Percentiles rank a stretch among this genome's conserved stretches.
These are phyloP conservation scores for Tricholoma furcatifolium DNA, from an alignment of 768 basidiomycete genomes.

Conservation along the genomic window DNA sequence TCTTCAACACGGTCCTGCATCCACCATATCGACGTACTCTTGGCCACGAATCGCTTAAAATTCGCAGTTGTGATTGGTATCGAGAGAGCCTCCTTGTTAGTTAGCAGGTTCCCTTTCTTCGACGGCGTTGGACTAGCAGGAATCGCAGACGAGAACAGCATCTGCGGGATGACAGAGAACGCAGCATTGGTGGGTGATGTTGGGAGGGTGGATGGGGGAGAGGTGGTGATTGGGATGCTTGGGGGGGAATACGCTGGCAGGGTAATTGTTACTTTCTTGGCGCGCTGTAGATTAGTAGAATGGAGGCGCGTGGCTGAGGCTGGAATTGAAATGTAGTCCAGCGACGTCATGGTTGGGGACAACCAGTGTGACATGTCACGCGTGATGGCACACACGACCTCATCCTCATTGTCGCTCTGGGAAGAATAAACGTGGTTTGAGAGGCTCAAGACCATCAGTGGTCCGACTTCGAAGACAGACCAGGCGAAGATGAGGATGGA, in stretches of 20 bases:
- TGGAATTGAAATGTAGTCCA: conserved; percentile 49
- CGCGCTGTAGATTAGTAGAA: conserved; percentile 30
- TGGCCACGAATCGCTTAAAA: conserved; percentile 78
- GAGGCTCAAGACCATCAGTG: too few species aligned
- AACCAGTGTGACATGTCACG: too few species aligned
- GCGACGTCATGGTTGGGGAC: conserved; percentile 36
- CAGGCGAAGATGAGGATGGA: too few species aligned
- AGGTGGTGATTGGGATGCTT: conserved; percentile 7
- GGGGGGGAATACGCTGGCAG: conserved; percentile 31
- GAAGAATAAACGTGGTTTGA: too few species aligned
- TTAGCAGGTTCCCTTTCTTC: conserved; percentile 38
- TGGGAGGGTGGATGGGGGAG: conserved; percentile 7
- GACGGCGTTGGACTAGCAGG: conserved; percentile 14
- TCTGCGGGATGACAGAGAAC: conserved; percentile 34
- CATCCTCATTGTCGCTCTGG: too few species aligned
- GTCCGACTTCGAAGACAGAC: too few species aligned
- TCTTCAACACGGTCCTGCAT: conserved; percentile 87
- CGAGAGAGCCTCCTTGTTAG: conserved; percentile 68
- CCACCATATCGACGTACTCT: conserved; percentile 83
- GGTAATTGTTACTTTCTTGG: conserved; percentile 39
- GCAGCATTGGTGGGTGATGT: conserved; percentile 15
- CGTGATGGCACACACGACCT: too few species aligned
- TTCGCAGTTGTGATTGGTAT: conserved; percentile 76
- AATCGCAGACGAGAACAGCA: conserved; percentile 33
- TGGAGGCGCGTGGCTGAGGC: conserved; percentile 40